Evolutionary conservation across 2,329 filamentous ascomycete genomes (phyloP).

Genomic region (Decorospora gaudefroyi): DNA sequence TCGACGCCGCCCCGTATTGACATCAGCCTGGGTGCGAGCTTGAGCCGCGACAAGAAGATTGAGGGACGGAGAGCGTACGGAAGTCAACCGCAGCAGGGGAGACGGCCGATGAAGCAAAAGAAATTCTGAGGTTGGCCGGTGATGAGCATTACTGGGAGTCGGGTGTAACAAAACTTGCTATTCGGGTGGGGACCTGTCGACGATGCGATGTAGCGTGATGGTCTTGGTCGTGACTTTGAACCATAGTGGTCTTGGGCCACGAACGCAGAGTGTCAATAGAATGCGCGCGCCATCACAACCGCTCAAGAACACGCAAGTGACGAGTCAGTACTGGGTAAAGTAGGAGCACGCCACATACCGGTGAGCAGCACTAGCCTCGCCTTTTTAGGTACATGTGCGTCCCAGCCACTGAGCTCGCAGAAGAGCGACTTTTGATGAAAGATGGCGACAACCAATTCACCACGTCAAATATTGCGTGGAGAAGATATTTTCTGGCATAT

Average conservation of each 20-base stretch:
- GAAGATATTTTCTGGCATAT: neutral
- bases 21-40: constrained; percentile 74
- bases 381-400: no score
- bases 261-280: no score
- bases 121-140: constrained; percentile 18
- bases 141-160: constrained; percentile 13
- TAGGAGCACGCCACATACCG: constrained; percentile 8
- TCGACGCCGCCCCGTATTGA: constrained; percentile 76
- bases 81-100: constrained; percentile 69
- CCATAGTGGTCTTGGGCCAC: no score
- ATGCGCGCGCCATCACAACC: no score
- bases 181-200: neutral
- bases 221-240: no score
- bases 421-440: neutral
- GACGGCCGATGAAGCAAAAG: constrained; percentile 58
- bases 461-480: constrained; percentile 10
- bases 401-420: constrained; percentile 5
- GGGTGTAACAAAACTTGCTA: constrained; percentile 22
- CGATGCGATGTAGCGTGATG: neutral
- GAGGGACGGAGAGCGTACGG: constrained; percentile 72
- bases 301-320: no score
- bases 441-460: constrained; percentile 26
- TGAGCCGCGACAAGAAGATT: constrained; percentile 71
- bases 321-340: neutral
- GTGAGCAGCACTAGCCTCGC: constrained; percentile 10